Evolutionary conservation across 2,329 filamentous ascomycete species (phyloP).

Genomic region (Fusarium xylarioides): DNA sequence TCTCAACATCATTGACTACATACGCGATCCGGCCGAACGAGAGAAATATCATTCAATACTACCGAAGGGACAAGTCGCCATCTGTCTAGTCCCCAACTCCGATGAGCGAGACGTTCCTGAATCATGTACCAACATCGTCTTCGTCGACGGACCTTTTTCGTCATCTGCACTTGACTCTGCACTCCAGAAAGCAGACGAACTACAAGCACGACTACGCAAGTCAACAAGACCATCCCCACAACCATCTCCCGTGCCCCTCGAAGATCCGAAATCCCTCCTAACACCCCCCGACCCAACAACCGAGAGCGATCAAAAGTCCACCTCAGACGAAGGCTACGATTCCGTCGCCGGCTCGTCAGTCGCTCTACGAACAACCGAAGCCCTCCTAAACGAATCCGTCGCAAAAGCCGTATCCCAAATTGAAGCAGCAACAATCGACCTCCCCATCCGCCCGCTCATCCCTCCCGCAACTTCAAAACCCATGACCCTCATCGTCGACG

Average conservation of each 20-base stretch:
- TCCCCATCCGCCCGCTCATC: neutral
- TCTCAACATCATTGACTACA: slow-evolving; percentile 28
- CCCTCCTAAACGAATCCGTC: neutral
- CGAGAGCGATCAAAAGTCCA: neutral
- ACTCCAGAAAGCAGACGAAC: slow-evolving; percentile 16
- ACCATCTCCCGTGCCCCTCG: neutral
- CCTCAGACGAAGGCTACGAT: neutral
- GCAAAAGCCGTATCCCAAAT: neutral
- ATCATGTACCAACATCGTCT: slow-evolving; percentile 17
- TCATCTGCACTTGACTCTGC: slow-evolving; percentile 12
- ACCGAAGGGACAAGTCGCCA: slow-evolving; percentile 1
- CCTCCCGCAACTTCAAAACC: slow-evolving; percentile 18
- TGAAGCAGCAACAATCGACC: neutral
- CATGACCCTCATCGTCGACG: slow-evolving; percentile 54
- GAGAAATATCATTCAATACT: neutral
- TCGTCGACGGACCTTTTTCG: slow-evolving; percentile 19
- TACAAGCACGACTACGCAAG: neutral
- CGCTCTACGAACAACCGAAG: neutral
- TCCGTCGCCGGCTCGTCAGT: neutral
- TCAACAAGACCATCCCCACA: accelerated
- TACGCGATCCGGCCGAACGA: neutral
- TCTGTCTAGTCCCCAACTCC: slow-evolving; percentile 26
- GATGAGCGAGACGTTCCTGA: neutral
- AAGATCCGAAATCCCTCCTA: neutral
- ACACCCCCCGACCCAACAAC: accelerated